Percentiles rank a stretch among this genome's conserved stretches.
Conservation (phyloP, 2,329 filamentous ascomycete species). For the Aotearoamyces nothofagi region DNA sequence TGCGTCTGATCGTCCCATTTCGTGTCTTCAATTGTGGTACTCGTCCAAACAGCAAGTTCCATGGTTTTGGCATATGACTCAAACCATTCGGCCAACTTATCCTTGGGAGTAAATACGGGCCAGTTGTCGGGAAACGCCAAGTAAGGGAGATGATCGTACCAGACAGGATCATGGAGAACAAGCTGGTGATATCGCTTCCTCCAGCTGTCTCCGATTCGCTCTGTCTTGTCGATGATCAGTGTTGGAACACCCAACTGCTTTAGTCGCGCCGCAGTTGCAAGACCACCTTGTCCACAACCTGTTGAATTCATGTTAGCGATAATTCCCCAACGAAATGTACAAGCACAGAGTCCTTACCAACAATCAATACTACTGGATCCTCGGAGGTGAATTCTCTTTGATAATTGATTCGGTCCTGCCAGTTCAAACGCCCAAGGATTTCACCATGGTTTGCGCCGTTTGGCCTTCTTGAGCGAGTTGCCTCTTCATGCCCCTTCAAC, state of each 20-base stretch:
- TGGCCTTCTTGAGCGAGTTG: constrained; percentile 24
- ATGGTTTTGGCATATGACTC: constrained; percentile 47
- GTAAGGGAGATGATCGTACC: constrained; percentile 46
- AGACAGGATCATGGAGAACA: constrained; percentile 51
- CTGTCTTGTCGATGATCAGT: constrained; percentile 41
- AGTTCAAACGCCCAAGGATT: constrained; percentile 38
- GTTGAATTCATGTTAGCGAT: constrained; percentile 1
- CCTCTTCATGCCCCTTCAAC: constrained; percentile 23
- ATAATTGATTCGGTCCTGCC: constrained; percentile 37
- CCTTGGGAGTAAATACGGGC: constrained; percentile 58
- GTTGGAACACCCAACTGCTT: constrained; percentile 40
- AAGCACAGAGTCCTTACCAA: no score
- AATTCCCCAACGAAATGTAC: constrained; percentile 4
- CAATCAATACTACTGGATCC: constrained; percentile 42
- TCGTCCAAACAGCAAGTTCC: constrained; percentile 55
- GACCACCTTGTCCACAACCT: constrained; percentile 46
- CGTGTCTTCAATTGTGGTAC: constrained; percentile 30
- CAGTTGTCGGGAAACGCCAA: constrained; percentile 47
- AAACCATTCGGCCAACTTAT: constrained; percentile 56
- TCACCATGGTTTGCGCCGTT: constrained; percentile 40
- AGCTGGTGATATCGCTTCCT: constrained; percentile 46
- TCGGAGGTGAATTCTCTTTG: constrained; percentile 18
- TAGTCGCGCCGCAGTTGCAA: constrained; percentile 40
- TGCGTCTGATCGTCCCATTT: constrained; percentile 33
- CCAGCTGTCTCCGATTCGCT: constrained; percentile 49